Base-by-base conservation (phyloP, 2,329 filamentous ascomycete species). In the Fusarium mundagurra region DNA sequence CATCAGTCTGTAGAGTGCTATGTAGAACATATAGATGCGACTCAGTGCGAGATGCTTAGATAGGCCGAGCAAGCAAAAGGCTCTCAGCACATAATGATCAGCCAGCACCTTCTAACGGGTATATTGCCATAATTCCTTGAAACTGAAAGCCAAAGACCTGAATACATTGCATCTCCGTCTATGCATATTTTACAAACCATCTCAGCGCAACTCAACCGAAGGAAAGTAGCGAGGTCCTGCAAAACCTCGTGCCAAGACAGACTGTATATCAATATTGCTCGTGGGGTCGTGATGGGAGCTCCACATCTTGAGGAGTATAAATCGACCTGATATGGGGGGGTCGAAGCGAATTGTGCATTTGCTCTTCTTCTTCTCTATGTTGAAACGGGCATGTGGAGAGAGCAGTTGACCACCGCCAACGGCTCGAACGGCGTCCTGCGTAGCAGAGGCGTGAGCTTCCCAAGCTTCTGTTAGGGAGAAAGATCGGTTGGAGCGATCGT, bases 241-340 rank as follows among this genome's bases (percentile, higher is more conserved):
- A 82, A 92, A 98, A 0, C 96, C 96, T 78, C 93, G 92, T 4
- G 92, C 93, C 66, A 95, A 89, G 31, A 98, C 92, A 51, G 92
- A 94, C 81, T 98, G 93, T 44, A 98, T 94, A 80, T 98, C 95
- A 73, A 98, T 97, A 78, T 97, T 97, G 67, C 86, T 86, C 10
- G 81, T 77, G 8, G 89, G 87, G 54, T 92, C 90, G 33, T 90
- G 88, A 67, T 90, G 89, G 5, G 93, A 93, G 77, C 92, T 95
- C 93, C 94, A 98, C 81, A 98, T 90, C 85, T 98, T 98, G 72
- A 98, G 86, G 47, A 98, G 83, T 60, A 98, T 92, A 81, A 93
- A 97, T 64, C 94, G 90, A 10, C 93, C 94, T 17, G 93, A 94
- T 68, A 96, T 89, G 0, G 93, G 92, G 64, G 94, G 93, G 76